Conservation (phyloP, 148 eudicot genomes). For the Simmondsia chinensis region DNA sequence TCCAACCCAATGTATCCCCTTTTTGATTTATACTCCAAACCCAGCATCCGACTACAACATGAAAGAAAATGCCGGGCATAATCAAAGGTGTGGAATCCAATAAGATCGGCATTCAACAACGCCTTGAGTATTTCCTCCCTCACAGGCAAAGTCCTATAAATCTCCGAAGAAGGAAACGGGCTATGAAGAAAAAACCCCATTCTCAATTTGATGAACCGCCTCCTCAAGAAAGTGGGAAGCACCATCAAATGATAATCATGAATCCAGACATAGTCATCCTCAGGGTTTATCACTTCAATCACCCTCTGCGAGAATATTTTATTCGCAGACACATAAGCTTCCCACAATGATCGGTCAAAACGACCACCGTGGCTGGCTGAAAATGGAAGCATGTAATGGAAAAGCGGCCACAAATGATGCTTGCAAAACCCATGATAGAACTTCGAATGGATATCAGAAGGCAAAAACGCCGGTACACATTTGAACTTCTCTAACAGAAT, state of each 20-base stretch:
- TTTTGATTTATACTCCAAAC: slow-evolving; percentile 52
- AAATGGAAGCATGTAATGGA: slow-evolving; percentile 54
- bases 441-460: slow-evolving; percentile 27
- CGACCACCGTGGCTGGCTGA: slow-evolving; percentile 37
- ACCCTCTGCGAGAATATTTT: slow-evolving; percentile 51
- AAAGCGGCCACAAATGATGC: slow-evolving; percentile 57
- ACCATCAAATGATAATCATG: slow-evolving; percentile 65
- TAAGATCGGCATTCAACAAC: slow-evolving; percentile 40
- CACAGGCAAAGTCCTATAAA: slow-evolving; percentile 48
- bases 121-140: slow-evolving; percentile 57
- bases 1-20: slow-evolving; percentile 59
- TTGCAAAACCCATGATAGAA: slow-evolving; percentile 52
- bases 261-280: slow-evolving; percentile 61
- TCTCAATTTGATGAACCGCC: slow-evolving; percentile 30
- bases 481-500: slow-evolving; percentile 41
- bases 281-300: slow-evolving; percentile 54
- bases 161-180: too few relatives aligned
- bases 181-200: slow-evolving; percentile 58
- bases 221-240: slow-evolving; percentile 50
- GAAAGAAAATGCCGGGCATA: too few relatives aligned
- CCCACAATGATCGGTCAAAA: slow-evolving; percentile 43
- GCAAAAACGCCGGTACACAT: slow-evolving; percentile 51
- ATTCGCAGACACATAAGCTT: slow-evolving; percentile 55
- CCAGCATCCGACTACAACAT: slow-evolving; percentile 58
- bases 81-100: slow-evolving; percentile 62